Base-by-base conservation (phyloP, 306 rosid species). In the Betula pendula region DNA sequence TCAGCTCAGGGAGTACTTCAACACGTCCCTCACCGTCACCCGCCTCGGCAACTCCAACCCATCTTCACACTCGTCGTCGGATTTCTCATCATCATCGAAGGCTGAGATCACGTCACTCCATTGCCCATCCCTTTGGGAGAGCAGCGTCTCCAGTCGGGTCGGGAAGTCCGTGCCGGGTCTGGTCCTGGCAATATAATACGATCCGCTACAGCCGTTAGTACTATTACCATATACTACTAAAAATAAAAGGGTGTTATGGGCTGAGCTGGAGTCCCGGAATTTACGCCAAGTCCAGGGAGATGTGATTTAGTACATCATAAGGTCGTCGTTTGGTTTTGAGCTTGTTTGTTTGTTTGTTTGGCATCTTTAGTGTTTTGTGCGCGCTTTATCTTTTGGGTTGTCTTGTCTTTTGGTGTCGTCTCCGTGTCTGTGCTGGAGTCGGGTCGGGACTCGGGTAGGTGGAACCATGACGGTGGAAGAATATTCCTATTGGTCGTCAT, bases 121-220 rank as follows among this genome's bases (percentile, higher is more conserved):
- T 14, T 86, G 86, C 66, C 94, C 91, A 22, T 92, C 89, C 52
- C 87, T 94, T 6, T 95, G 99, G 99, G 96, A 95, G 76, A 95
- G 99, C 76, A 93, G 80, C 71, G 80, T 90, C 68, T 90, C 99
- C 56, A 8, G 73, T 44, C 90, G 49, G 83, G 88, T 86, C 76
- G 97, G 97, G 0, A 89, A 95, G 81, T 90, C 99, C n/a, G 90
- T 95, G 0, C 99, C 99, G 45, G 97, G 99, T 48, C 85, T 95
- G 35, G 97, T 95, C 48, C 93, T 95, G 42, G 97, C 99, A 1
- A 85, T 94, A 40, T 92, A 83, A 74, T 20, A 2, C 29, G 50
- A 74, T 81, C 77, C 12, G 59, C 81, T 83, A 83, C 75, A 31
- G 74, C 79, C 84, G 77, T 24, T 67, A 22, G 16, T 52, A 47